Evolutionary conservation across 257 asterid species (phyloP), one percentile per base, ranked within the genome.

Genomic region (Lavandula angustifolia): DNA sequence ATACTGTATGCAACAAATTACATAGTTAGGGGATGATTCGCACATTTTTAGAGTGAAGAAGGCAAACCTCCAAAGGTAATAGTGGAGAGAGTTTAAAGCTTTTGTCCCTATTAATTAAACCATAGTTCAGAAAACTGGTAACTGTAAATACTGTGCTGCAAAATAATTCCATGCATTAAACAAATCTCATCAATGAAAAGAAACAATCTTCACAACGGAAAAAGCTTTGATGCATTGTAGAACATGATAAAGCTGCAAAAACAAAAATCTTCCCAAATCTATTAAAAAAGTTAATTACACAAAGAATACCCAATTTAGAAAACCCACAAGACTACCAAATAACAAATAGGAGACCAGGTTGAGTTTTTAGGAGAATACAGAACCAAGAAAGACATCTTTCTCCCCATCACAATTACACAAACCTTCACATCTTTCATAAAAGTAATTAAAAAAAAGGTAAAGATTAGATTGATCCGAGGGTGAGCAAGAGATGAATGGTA

Each of bases 271-370:
- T 60, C 67, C 47, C 73, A 49, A 37, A 75, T 75, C 44, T 55
- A 68, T 72, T 58, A 47, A 18, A 55, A 55, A 12, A 37, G 76
- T 62, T 72, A 75, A 73, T 79, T 76, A 76, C 79, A 76, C 80
- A 73, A 81, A 78, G 84, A 81, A 76, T 79, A 64, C 62, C 62
- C 75, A 73, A 52, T 59, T 69, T 76, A 63, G 29, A 47, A 73
- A 73, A 74, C 70, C 72, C 82, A 81, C 68, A 64, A 16, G 40
- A 44, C 73, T 68, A 73, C 70, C 57, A 67, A 67, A 76, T 53
- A 67, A 16, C 79, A 73, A 59, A 81, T 51, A 57, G 54, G 42
- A 59, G 66, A 73, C 27, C 27, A 60, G 58, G 56, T 54, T 57
- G 54, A 44, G 32, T 18, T 57, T 60, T 1, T 61, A 49, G 70